phyloP scores from a whole-genome alignment of 2,329 filamentous ascomycete genomes.

The Nothophaeocryptopus gaeumannii region DNA sequence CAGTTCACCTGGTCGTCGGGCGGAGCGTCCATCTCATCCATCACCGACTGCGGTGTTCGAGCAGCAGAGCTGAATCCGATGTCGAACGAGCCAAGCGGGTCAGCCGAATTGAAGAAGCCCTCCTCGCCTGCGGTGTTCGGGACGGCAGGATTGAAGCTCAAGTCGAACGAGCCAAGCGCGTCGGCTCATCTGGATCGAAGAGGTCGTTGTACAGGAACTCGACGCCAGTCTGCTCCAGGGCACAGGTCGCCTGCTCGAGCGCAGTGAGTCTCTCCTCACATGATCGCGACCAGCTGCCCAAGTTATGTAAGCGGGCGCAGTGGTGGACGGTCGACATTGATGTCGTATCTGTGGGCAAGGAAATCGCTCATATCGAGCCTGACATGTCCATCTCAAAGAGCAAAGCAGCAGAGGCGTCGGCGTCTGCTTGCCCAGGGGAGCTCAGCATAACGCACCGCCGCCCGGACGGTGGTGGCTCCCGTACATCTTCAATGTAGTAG shows the following conservation, averaged over 20 bases:
- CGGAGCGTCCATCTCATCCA: too few relatives aligned
- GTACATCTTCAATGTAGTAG: not conserved
- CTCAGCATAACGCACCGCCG: conserved; percentile 11
- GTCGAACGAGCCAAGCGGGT: conserved; percentile 12
- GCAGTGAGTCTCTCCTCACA: too few relatives aligned
- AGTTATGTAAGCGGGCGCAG: too few relatives aligned
- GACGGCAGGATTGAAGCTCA: too few relatives aligned
- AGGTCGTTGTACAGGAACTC: conserved; percentile 10
- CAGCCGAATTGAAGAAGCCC: not conserved
- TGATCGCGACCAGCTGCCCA: too few relatives aligned
- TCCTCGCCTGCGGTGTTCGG: too few relatives aligned
- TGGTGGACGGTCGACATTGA: too few relatives aligned
- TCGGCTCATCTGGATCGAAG: conserved; percentile 9
- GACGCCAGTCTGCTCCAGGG: conserved; percentile 12
- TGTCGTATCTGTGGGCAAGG: too few relatives aligned
- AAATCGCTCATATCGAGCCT: too few relatives aligned
- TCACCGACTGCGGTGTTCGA: not conserved
- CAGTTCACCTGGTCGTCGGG: not conserved
- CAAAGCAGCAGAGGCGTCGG: too few relatives aligned
- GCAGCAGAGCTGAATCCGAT: conserved; percentile 23
- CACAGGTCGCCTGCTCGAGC: conserved; percentile 19
- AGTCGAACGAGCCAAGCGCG: not conserved
- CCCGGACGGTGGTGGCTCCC: conserved; percentile 13
- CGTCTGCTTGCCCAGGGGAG: not conserved
- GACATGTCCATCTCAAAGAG: conserved; percentile 1